These are phyloP conservation scores for Sordariomycetes sp. DNA, from an alignment of 2,329 filamentous ascomycete genomes.

Conservation along the genomic window DNA sequence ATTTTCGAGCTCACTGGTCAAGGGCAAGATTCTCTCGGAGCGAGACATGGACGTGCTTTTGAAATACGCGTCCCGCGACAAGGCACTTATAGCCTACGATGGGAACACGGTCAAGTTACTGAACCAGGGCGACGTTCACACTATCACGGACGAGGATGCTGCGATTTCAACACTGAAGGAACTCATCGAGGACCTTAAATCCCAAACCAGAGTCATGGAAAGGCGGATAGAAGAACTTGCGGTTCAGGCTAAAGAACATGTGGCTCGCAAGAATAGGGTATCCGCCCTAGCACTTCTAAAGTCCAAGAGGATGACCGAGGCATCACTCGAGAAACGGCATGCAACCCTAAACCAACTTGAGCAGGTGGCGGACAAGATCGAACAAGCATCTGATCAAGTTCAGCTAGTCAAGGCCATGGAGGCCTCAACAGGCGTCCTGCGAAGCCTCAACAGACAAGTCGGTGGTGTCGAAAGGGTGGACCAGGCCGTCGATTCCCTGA, in stretches of 20 bases:
- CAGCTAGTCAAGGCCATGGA: conserved; percentile 76
- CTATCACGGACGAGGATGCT: conserved; percentile 63
- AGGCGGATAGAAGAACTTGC: conserved; percentile 54
- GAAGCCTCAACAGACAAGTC: conserved; percentile 59
- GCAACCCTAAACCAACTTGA: conserved; percentile 71
- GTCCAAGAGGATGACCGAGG: conserved; percentile 71
- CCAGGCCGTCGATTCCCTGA: conserved; percentile 58
- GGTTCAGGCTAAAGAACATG: conserved; percentile 52
- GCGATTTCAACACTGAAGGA: conserved; percentile 77
- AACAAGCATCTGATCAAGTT: conserved; percentile 75
- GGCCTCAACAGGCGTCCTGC: conserved; percentile 59
- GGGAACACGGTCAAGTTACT: conserved; percentile 65
- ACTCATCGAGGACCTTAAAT: conserved; percentile 60
- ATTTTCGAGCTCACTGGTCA: conserved; percentile 38
- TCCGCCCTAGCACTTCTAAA: conserved; percentile 67
- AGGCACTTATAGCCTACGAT: conserved; percentile 43
- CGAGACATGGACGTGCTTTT: conserved; percentile 58
- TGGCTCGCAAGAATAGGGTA: conserved; percentile 58
- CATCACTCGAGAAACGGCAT: conserved; percentile 56
- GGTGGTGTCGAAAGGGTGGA: conserved; percentile 68
- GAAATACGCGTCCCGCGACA: conserved; percentile 56
- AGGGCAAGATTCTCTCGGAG: conserved; percentile 38
- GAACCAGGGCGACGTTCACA: conserved; percentile 18
- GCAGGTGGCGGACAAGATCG: conserved; percentile 67
- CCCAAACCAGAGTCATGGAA: conserved; percentile 55